Conservation (phyloP, 306 rosid genomes). For the Oxytropis ochrocephala region DNA sequence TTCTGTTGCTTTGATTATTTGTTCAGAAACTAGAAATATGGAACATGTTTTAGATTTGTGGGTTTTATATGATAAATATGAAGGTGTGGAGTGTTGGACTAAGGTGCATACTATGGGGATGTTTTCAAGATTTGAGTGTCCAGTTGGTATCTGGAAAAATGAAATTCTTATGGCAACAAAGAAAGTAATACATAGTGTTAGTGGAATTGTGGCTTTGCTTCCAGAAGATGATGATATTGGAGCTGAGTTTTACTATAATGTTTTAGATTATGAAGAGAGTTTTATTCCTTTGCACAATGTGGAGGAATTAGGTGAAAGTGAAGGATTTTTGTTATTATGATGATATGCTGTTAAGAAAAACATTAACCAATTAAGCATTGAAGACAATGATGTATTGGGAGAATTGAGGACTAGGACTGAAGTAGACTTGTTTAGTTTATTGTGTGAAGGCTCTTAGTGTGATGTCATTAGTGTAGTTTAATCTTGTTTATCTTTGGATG, state of each 20-base stretch:
- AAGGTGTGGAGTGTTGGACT: constrained; percentile 16
- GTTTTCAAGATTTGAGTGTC: constrained; percentile 14
- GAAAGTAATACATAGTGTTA: neutral
- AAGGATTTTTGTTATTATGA: neutral
- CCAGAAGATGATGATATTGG: constrained; percentile 8
- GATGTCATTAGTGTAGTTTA: neutral
- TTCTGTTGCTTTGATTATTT: constrained; percentile 13
- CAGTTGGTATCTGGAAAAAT: constrained; percentile 24
- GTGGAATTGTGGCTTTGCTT: constrained; percentile 16
- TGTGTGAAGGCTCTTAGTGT: neutral
- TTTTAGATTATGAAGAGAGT: constrained; percentile 20
- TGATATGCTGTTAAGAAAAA: neutral
- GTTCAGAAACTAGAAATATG: neutral
- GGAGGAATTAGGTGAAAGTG: neutral
- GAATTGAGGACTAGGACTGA: neutral
- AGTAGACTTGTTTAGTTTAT: neutral
- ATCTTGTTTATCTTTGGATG: neutral
- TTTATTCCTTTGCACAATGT: neutral
- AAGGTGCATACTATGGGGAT: neutral
- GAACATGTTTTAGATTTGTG: constrained; percentile 19
- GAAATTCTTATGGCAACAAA: constrained; percentile 22
- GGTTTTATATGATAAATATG: constrained; percentile 10
- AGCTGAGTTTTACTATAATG: neutral
- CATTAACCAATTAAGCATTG: neutral
- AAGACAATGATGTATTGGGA: neutral